phyloP scores from a whole-genome alignment of 257 asterid genomes.

The Echites panduratus region DNA sequence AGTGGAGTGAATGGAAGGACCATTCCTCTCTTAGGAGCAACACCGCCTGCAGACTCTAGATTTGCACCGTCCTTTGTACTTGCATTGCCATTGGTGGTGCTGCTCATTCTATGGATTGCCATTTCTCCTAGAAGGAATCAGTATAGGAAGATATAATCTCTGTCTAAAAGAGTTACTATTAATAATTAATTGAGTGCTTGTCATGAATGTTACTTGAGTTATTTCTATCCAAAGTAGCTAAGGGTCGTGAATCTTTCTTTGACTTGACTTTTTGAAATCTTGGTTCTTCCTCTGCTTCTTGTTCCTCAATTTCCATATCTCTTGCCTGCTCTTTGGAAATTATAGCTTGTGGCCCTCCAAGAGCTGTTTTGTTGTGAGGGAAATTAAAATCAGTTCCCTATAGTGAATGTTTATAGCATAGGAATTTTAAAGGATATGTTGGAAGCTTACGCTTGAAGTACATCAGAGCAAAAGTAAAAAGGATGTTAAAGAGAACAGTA shows the following conservation, averaged over 20 bases:
- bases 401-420: neutral
- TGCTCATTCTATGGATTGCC: constrained; percentile 53
- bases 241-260: constrained; percentile 41
- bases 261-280: constrained; percentile 41
- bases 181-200: neutral
- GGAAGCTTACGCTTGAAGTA: constrained; percentile 47
- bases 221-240: constrained; percentile 48
- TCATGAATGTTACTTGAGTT: constrained; percentile 40
- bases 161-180: neutral
- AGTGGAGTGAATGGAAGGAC: constrained; percentile 55
- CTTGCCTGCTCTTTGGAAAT: constrained; percentile 77
- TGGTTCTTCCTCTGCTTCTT: constrained; percentile 39
- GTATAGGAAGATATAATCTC: constrained; percentile 4
- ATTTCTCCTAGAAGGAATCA: constrained; percentile 49
- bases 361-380: constrained; percentile 36
- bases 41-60: constrained; percentile 26
- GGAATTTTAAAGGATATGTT: neutral
- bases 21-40: constrained; percentile 52
- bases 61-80: constrained; percentile 18
- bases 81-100: constrained; percentile 26
- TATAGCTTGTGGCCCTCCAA: constrained; percentile 78
- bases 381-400: constrained; percentile 1
- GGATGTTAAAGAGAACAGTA: constrained; percentile 40
- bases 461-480: constrained; percentile 51
- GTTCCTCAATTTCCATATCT: constrained; percentile 48